Conservation (phyloP, 169 alveolate species). For the Plasmodium vinckei region DNA sequence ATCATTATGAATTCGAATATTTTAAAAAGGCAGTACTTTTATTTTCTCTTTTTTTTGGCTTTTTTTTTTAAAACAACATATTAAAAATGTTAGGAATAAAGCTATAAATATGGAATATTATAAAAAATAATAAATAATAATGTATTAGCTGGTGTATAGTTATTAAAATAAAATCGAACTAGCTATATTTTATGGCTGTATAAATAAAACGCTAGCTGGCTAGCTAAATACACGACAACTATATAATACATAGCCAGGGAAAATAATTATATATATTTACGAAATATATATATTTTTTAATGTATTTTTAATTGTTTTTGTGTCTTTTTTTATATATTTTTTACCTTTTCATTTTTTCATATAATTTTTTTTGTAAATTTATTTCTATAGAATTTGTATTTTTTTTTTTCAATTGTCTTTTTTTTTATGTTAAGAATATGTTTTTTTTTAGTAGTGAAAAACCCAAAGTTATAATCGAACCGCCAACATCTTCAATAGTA, state of each 20-base stretch:
- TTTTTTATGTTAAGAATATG: conserved; percentile 6
- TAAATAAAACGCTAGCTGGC: conserved; percentile 21
- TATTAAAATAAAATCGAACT: not conserved
- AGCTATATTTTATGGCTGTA: conserved; percentile 20
- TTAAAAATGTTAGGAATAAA: no score
- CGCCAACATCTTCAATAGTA: conserved; percentile 8
- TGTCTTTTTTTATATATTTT: not conserved
- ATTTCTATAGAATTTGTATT: not conserved
- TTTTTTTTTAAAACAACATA: no score
- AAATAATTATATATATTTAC: not conserved
- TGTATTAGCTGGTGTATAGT: not conserved
- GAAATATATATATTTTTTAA: not conserved
- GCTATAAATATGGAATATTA: no score
- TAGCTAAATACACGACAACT: conserved; percentile 26
- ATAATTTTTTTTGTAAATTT: not conserved
- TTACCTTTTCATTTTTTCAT: not conserved
- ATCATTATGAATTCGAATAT: no score
- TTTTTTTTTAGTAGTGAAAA: conserved; percentile 14
- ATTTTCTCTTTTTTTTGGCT: no score
- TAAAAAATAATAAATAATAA: not conserved
- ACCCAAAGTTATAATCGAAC: conserved; percentile 59
- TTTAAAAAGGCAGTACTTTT: no score
- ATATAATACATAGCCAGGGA: not conserved
- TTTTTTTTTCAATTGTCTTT: not conserved
- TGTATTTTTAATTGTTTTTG: not conserved